phyloP scores from a whole-genome alignment of 345 rosid species.

The Nasturtium officinale region DNA sequence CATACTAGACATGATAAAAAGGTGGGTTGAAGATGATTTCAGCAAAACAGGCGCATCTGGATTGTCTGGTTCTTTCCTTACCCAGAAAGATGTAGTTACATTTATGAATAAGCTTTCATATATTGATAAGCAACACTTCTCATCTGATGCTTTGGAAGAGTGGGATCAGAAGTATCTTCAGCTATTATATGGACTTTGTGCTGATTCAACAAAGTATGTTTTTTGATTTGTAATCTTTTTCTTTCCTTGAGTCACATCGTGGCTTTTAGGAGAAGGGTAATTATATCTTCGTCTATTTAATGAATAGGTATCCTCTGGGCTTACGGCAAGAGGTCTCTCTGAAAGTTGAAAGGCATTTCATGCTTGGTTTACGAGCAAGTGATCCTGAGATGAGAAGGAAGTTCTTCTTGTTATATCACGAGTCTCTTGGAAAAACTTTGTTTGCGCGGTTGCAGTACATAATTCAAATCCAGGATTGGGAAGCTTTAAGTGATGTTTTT shows the following conservation, averaged over 20 bases:
- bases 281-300: slow-evolving; percentile 38
- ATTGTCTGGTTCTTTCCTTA: slow-evolving; percentile 59
- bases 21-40: slow-evolving; percentile 88
- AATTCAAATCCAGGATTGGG: slow-evolving; percentile 94
- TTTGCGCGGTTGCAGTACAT: slow-evolving; percentile 83
- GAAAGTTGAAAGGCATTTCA: slow-evolving; percentile 96
- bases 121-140: slow-evolving; percentile 83
- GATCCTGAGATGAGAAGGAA: slow-evolving; percentile 91
- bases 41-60: slow-evolving; percentile 63
- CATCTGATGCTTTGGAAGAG: slow-evolving; percentile 68
- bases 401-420: slow-evolving; percentile 84
- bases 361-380: slow-evolving; percentile 95
- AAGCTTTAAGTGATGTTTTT: slow-evolving; percentile 96
- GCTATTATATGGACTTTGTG: slow-evolving; percentile 87
- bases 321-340: slow-evolving; percentile 90
- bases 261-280: slow-evolving; percentile 28
- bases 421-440: slow-evolving; percentile 74
- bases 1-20: slow-evolving; percentile 81
- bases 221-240: not conserved
- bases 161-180: slow-evolving; percentile 96
- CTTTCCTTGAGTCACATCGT: slow-evolving; percentile 25
- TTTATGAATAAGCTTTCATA: slow-evolving; percentile 87
- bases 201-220: slow-evolving; percentile 80
- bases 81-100: slow-evolving; percentile 76
- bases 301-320: slow-evolving; percentile 60